Percentiles rank a stretch among this genome's conserved stretches.
phyloP scores from a whole-genome alignment of 2,329 filamentous ascomycete genomes.

The Penicillium sp. region DNA sequence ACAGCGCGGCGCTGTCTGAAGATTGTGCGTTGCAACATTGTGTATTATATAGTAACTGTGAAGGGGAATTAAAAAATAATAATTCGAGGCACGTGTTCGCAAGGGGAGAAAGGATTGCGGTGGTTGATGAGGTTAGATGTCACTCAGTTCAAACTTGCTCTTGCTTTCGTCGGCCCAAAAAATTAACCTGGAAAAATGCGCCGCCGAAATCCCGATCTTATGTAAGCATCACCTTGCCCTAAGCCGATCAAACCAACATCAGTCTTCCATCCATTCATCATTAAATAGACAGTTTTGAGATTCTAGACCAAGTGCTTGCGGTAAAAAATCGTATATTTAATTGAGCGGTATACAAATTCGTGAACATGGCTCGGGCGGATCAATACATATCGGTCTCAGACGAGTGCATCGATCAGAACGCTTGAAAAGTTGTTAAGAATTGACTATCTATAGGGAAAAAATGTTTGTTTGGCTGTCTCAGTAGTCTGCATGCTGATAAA shows the following conservation, averaged over 20 bases:
- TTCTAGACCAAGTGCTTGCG: background rate
- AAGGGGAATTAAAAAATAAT: conserved; percentile 4
- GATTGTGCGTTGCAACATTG: conserved; percentile 42
- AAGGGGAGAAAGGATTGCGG: background rate
- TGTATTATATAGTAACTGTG: conserved; percentile 15
- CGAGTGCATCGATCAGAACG: too few relatives aligned
- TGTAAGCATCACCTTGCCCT: conserved; percentile 8
- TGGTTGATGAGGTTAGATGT: conserved; percentile 1
- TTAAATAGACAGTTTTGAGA: background rate
- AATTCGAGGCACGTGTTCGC: background rate
- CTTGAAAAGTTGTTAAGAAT: too few relatives aligned
- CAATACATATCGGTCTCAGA: too few relatives aligned
- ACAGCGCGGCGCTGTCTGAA: conserved; percentile 40
- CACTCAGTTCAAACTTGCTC: conserved; percentile 2
- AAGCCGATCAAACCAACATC: background rate
- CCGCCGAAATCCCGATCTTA: conserved; percentile 11
- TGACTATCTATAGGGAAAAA: too few relatives aligned
- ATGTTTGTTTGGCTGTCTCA: too few relatives aligned
- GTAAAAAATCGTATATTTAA: too few relatives aligned
- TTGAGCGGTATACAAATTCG: too few relatives aligned
- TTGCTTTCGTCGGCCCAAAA: background rate
- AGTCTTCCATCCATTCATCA: background rate
- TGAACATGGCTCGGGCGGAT: too few relatives aligned
- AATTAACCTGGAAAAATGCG: conserved; percentile 12
- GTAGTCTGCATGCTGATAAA: background rate